phyloP scores from a whole-genome alignment of 345 rosid genomes.

The Euphorbia lathyris region DNA sequence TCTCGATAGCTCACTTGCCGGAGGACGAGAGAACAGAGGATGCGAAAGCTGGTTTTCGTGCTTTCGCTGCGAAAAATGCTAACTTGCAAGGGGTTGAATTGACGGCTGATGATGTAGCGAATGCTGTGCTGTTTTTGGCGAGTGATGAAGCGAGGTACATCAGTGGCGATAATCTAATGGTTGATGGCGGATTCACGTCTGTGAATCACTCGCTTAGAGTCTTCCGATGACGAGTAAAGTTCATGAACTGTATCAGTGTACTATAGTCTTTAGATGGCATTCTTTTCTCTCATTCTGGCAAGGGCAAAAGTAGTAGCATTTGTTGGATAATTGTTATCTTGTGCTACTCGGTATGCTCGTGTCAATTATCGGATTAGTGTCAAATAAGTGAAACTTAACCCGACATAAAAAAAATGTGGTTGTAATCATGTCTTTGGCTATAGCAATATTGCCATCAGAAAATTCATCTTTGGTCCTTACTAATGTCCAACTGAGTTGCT shows the following conservation, averaged over 20 bases:
- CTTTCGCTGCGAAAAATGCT: constrained; percentile 47
- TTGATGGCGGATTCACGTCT: constrained; percentile 83
- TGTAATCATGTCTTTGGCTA: too few relatives aligned
- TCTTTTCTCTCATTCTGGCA: background rate
- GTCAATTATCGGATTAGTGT: too few relatives aligned
- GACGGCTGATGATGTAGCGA: constrained; percentile 69
- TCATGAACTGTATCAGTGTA: background rate
- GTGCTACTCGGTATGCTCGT: too few relatives aligned
- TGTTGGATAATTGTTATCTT: too few relatives aligned
- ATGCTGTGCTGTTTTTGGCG: constrained; percentile 74
- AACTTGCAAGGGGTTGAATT: constrained; percentile 79
- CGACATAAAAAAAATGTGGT: too few relatives aligned
- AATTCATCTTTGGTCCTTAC: too few relatives aligned
- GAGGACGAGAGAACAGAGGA: constrained; percentile 76
- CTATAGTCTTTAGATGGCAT: background rate
- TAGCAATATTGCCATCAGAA: too few relatives aligned
- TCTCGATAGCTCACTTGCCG: constrained; percentile 69
- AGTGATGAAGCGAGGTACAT: constrained; percentile 83
- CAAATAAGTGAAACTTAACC: too few relatives aligned
- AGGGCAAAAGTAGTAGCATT: background rate
- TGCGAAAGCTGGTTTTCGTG: constrained; percentile 45
- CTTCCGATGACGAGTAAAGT: constrained; percentile 47
- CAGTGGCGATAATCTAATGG: constrained; percentile 80
- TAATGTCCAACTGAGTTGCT: too few relatives aligned
- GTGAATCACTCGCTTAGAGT: constrained; percentile 58